These are phyloP conservation scores for Podospora tetraspora DNA, from an alignment of 495 filamentous ascomycete genomes.

Conservation along the genomic window DNA sequence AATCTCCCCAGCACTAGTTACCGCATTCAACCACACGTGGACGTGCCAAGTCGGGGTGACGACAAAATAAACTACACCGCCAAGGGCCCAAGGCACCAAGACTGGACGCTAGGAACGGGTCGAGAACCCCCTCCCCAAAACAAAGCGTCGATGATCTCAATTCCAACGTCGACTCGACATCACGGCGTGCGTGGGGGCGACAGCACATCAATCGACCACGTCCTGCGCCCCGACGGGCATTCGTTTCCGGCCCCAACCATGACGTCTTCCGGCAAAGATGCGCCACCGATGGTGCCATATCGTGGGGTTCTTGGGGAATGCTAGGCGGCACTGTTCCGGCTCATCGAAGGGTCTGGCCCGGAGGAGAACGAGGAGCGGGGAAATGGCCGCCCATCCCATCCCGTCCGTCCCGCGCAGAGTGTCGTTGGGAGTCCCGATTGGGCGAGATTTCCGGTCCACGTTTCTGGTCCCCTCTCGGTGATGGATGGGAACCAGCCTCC, in stretches of 20 bases:
- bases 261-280: background rate
- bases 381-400: background rate
- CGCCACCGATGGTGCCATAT: conserved; percentile 6
- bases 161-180: background rate
- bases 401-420: too few relatives aligned
- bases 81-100: background rate
- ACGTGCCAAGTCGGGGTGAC: background rate
- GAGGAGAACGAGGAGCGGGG: background rate
- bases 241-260: background rate
- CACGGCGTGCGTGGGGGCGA: background rate
- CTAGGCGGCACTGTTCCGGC: conserved; percentile 1
- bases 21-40: background rate
- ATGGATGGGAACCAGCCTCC: background rate
- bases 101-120: background rate
- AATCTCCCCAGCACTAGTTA: background rate
- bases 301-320: conserved; percentile 2
- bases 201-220: background rate
- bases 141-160: background rate
- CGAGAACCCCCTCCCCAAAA: background rate
- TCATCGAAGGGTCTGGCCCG: background rate
- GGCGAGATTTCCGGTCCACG: background rate
- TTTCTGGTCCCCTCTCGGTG: too few relatives aligned
- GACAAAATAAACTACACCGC: background rate
- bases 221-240: background rate
- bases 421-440: background rate